A percentile compares a stretch with the other conserved stretches of the same genome.
phyloP scores from a whole-genome alignment of 2,329 filamentous ascomycete genomes.

The Neocucurbitaria cava region DNA sequence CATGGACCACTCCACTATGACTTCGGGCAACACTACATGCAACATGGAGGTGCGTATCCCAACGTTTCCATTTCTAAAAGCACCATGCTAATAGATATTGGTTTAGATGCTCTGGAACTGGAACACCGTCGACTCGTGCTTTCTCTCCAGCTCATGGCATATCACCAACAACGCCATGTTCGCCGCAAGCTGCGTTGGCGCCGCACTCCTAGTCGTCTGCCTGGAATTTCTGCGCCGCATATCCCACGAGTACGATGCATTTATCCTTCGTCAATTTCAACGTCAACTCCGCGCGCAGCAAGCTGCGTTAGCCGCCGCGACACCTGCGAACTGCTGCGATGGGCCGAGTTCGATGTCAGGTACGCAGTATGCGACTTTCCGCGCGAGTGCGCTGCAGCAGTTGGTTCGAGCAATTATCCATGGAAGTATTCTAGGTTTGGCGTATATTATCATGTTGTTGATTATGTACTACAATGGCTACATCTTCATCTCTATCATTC shows the following conservation, averaged over 20 bases:
- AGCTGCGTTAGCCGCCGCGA: constrained; percentile 22
- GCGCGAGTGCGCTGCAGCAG: constrained; percentile 70
- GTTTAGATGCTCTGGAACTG: constrained; percentile 81
- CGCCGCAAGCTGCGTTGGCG: constrained; percentile 79
- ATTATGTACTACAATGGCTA: constrained; percentile 73
- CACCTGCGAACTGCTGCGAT: constrained; percentile 33
- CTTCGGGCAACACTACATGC: constrained; percentile 38
- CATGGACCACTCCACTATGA: constrained; percentile 25
- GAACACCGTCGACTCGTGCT: constrained; percentile 74
- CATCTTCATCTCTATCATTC: constrained; percentile 80
- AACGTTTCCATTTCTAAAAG: too few relatives aligned
- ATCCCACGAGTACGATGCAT: constrained; percentile 75
- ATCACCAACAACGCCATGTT: constrained; percentile 75
- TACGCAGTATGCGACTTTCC: constrained; percentile 47
- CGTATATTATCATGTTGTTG: constrained; percentile 80
- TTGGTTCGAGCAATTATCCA: constrained; percentile 71
- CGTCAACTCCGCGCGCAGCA: constrained; percentile 37
- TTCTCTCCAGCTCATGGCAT: constrained; percentile 74
- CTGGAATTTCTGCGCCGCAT: constrained; percentile 76
- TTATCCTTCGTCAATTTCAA: constrained; percentile 64
- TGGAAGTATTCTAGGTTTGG: constrained; percentile 74
- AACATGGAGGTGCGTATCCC: constrained; percentile 51
- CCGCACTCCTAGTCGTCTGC: constrained; percentile 73
- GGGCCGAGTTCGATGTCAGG: constrained; percentile 27
- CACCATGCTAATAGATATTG: neutral